phyloP scores from a whole-genome alignment of 352 stramenopile genomes.

The Globisporangium parvum region DNA sequence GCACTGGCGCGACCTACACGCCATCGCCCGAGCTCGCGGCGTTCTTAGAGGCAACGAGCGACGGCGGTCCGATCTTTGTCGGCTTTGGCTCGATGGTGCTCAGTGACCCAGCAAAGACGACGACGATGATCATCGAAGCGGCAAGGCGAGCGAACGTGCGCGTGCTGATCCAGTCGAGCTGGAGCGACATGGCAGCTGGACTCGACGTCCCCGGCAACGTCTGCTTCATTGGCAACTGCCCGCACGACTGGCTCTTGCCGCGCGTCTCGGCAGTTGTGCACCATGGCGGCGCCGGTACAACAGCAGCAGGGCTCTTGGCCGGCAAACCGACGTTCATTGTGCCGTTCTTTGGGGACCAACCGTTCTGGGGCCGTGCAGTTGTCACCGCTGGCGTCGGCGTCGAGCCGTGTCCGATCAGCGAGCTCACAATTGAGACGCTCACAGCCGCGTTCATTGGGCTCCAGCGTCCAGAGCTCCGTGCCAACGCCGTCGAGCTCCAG shows the following conservation, averaged over 20 bases:
- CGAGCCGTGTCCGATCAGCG: constrained; percentile 72
- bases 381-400: constrained; percentile 77
- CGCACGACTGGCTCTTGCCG: constrained; percentile 91
- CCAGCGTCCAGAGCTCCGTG: constrained; percentile 37
- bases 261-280: constrained; percentile 84
- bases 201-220: constrained; percentile 35
- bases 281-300: constrained; percentile 85
- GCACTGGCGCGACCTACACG: constrained; percentile 18
- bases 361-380: constrained; percentile 91
- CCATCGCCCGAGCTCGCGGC: constrained; percentile 45
- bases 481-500: constrained; percentile 38
- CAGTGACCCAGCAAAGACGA: constrained; percentile 56
- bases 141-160: constrained; percentile 52
- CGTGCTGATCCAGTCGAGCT: constrained; percentile 89
- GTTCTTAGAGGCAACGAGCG: constrained; percentile 50
- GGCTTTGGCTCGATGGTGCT: constrained; percentile 94
- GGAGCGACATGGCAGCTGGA: constrained; percentile 67
- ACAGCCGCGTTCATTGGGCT: constrained; percentile 66
- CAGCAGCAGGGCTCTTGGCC: constrained; percentile 83
- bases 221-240: constrained; percentile 61
- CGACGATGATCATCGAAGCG: constrained; percentile 83
- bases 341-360: constrained; percentile 94
- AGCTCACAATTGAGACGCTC: constrained; percentile 82
- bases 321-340: constrained; percentile 92
- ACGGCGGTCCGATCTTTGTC: constrained; percentile 87